Evolutionary conservation across 305 asterid genomes (phyloP).

Genomic region (Fraxinus baroniana): DNA sequence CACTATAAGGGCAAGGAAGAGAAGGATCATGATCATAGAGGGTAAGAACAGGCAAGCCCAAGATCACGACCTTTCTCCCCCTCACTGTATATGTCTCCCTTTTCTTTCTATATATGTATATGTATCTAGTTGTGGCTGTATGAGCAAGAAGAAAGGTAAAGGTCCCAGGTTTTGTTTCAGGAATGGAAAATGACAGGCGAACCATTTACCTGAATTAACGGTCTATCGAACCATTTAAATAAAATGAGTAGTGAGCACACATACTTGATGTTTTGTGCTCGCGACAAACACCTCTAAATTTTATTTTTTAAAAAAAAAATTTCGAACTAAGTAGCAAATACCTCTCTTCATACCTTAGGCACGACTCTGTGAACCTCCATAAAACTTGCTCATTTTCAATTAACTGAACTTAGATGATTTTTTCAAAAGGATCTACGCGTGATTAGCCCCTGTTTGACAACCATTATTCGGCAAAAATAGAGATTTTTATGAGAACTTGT

Average conservation of each 20-base stretch:
- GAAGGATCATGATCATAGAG: conserved; percentile 58
- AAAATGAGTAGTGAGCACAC: neutral
- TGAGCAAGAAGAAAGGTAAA: conserved; percentile 25
- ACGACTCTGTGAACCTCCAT: neutral
- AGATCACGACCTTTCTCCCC: conserved; percentile 53
- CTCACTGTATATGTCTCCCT: neutral
- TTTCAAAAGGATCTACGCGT: too few species aligned
- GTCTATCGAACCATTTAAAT: conserved; percentile 24
- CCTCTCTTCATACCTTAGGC: neutral
- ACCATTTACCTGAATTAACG: conserved; percentile 55
- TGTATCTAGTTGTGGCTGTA: neutral
- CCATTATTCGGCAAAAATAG: too few species aligned
- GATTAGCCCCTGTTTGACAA: too few species aligned
- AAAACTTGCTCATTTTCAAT: neutral
- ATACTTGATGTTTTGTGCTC: neutral
- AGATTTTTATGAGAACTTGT: too few species aligned
- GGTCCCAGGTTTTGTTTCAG: conserved; percentile 7
- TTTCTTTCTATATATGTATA: neutral
- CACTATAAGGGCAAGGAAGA: conserved; percentile 1
- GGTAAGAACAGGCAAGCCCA: conserved; percentile 28
- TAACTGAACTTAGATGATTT: too few species aligned
- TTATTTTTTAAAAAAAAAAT: neutral
- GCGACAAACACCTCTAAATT: neutral
- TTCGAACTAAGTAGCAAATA: neutral
- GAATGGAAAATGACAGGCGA: conserved; percentile 18